Evolutionary conservation across 2,329 filamentous ascomycete species (phyloP).

Genomic region (Aspergillus sclerotialis): DNA sequence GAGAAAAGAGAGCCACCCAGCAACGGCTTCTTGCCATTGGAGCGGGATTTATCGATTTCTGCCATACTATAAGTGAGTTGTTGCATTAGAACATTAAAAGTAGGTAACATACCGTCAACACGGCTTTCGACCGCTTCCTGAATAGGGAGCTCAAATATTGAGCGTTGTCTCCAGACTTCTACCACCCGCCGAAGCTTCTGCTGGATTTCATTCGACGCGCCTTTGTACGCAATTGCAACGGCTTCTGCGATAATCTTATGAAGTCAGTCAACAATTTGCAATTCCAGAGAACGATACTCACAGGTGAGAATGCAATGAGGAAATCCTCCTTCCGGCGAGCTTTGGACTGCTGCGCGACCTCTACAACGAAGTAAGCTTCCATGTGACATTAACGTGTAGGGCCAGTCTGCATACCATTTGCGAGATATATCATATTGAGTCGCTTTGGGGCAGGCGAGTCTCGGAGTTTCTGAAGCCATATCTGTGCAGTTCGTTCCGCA

Average conservation of each 20-base stretch:
- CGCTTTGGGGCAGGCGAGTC: constrained; percentile 81
- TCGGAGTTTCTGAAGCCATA: constrained; percentile 86
- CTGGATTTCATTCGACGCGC: constrained; percentile 77
- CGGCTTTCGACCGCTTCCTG: constrained; percentile 73
- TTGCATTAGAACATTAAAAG: constrained; percentile 1
- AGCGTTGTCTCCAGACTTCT: constrained; percentile 85
- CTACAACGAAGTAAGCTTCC: constrained; percentile 41
- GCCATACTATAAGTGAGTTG: constrained; percentile 4
- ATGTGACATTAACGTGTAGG: not conserved
- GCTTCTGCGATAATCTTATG: constrained; percentile 74
- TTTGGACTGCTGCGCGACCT: constrained; percentile 94
- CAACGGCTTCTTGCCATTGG: constrained; percentile 47
- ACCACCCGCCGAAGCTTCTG: constrained; percentile 80
- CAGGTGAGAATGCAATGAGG: constrained; percentile 79
- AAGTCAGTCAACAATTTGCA: constrained; percentile 14
- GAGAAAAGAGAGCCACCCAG: constrained; percentile 67
- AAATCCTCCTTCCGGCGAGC: constrained; percentile 90
- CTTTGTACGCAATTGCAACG: constrained; percentile 84
- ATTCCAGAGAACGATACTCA: constrained; percentile 19
- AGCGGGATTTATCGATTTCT: constrained; percentile 52
- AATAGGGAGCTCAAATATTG: constrained; percentile 75
- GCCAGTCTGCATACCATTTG: constrained; percentile 63
- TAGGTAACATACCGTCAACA: constrained; percentile 62
- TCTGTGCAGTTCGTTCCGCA: constrained; percentile 81
- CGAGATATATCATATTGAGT: constrained; percentile 86